These are phyloP conservation scores for Penicillium hordei DNA, from an alignment of 2,329 filamentous ascomycete species.

Conservation along the genomic window DNA sequence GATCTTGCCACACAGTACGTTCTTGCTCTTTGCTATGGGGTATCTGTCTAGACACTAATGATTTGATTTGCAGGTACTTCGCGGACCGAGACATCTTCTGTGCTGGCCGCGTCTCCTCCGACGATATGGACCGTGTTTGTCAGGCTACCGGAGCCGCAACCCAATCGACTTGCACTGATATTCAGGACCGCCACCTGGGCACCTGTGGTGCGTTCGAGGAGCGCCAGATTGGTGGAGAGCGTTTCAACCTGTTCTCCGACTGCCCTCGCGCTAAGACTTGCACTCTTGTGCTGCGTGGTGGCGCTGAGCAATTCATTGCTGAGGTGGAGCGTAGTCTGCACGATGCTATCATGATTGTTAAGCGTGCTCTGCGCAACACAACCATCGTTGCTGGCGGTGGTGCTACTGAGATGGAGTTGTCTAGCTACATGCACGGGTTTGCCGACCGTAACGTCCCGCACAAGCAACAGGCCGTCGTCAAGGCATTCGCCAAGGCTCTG, in stretches of 20 bases:
- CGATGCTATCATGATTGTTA: conserved; percentile 99
- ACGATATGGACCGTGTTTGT: conserved; percentile 94
- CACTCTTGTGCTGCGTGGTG: conserved; percentile 90
- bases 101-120: conserved; percentile 83
- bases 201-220: conserved; percentile 91
- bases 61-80: conserved; percentile 61
- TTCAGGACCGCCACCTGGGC: conserved; percentile 82
- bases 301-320: conserved; percentile 98
- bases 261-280: conserved; percentile 96
- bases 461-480: conserved; percentile 97
- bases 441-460: conserved; percentile 89
- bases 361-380: conserved; percentile 93
- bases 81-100: conserved; percentile 98
- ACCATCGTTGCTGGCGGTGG: conserved; percentile 94
- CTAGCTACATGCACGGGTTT: conserved; percentile 85
- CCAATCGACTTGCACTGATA: conserved; percentile 96
- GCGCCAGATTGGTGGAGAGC: conserved; percentile 93
- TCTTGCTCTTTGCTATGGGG: not conserved
- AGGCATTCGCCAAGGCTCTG: conserved; percentile 94
- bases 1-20: conserved; percentile 86
- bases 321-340: conserved; percentile 97
- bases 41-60: not conserved
- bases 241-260: conserved; percentile 97
- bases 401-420: conserved; percentile 94
- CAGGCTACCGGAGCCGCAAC: conserved; percentile 89